These are phyloP conservation scores for Camellia japonica DNA, from an alignment of 148 eudicot species.

Conservation along the genomic window DNA sequence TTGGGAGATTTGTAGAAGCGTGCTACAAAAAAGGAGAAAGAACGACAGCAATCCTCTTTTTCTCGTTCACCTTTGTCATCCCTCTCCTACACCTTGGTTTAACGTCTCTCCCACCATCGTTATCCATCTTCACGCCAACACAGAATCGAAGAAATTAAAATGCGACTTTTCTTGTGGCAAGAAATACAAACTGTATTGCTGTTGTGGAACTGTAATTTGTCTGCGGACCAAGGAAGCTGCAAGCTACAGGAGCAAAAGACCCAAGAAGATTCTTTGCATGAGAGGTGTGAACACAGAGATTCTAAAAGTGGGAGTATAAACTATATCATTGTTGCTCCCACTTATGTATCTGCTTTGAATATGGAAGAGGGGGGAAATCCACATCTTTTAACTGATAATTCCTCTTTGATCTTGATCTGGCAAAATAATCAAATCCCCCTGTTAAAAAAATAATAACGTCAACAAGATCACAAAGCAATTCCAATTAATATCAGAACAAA, in stretches of 20 bases:
- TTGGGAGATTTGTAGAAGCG: not conserved
- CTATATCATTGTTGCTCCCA: not conserved
- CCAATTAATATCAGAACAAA: not conserved
- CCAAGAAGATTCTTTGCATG: not conserved
- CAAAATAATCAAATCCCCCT: slow-evolving; percentile 6
- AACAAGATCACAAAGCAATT: not conserved
- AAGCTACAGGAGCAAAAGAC: not conserved
- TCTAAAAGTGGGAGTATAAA: not conserved
- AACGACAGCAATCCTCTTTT: not conserved
- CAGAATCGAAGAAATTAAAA: not conserved
- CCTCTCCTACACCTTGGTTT: not conserved
- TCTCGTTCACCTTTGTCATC: not conserved
- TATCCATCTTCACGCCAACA: not conserved
- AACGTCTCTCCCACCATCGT: not conserved
- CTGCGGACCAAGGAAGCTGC: not conserved
- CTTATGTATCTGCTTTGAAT: not conserved
- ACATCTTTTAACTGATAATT: slow-evolving; percentile 1
- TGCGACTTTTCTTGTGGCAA: not conserved
- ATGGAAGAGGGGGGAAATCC: slow-evolving; percentile 4
- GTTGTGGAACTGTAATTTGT: not conserved
- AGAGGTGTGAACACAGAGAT: not conserved
- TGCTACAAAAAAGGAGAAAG: not conserved
- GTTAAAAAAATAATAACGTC: not conserved
- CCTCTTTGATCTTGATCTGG: not conserved
- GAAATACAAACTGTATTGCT: not conserved